These are phyloP conservation scores for Vachellia pachyceras DNA, from an alignment of 306 rosid species.

Conservation along the genomic window DNA sequence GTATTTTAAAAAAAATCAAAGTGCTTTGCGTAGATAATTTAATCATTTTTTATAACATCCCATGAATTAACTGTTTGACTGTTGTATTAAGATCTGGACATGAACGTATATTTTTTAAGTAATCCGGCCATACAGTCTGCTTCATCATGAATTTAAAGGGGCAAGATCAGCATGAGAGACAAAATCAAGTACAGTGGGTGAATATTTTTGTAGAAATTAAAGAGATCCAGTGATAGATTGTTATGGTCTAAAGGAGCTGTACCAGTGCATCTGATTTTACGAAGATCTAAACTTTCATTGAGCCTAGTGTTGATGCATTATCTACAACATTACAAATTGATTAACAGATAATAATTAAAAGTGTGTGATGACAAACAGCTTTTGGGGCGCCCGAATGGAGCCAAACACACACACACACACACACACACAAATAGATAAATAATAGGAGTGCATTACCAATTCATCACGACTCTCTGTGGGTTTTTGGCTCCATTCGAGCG, in stretches of 20 bases:
- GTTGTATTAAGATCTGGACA: no score
- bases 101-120: no score
- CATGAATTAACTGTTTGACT: no score
- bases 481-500: constrained; percentile 28
- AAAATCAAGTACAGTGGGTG: neutral
- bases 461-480: constrained; percentile 21
- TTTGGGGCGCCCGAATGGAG: neutral
- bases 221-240: neutral
- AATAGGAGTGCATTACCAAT: no score
- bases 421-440: no score
- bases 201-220: neutral
- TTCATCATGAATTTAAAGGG: no score
- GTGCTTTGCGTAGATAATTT: no score
- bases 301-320: neutral
- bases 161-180: neutral
- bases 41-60: no score
- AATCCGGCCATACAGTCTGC: no score
- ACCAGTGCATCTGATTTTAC: neutral
- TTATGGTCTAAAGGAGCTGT: neutral
- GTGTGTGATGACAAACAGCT: neutral
- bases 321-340: neutral
- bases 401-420: neutral
- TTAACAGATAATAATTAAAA: neutral
- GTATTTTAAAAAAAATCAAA: no score
- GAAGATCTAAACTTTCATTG: neutral